Evolutionary conservation across 75 land plant species (phyloP).

Genomic region (Sequoia sempervirens): DNA sequence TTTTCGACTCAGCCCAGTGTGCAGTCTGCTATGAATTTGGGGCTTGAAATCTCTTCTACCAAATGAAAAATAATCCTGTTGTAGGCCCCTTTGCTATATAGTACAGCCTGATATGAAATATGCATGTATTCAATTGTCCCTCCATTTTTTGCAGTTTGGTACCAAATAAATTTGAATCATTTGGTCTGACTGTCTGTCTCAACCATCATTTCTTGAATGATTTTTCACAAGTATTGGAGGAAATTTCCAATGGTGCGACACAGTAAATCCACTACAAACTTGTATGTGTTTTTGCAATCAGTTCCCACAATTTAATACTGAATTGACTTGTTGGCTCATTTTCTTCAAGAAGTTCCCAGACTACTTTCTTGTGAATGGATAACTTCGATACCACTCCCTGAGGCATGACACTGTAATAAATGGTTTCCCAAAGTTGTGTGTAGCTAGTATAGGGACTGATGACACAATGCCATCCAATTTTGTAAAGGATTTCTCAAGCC

Average conservation of each 20-base stretch:
- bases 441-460: no score
- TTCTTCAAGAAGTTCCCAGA: background rate
- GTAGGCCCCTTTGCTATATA: background rate
- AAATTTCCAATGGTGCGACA: no score
- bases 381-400: no score
- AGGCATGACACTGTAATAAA: no score
- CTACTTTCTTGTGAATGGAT: no score
- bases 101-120: no score
- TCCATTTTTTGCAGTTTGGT: background rate
- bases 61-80: background rate
- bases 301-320: background rate
- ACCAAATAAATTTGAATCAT: no score
- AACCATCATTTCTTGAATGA: no score
- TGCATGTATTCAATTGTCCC: background rate
- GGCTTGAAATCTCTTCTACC: background rate
- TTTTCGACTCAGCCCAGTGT: background rate
- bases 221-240: no score
- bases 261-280: background rate
- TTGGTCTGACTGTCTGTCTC: background rate
- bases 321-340: background rate
- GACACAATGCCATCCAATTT: no score
- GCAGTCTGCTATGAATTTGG: background rate
- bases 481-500: no score
- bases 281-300: background rate
- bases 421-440: no score